A percentile compares a stretch with the other conserved stretches of the same genome.
These are phyloP conservation scores for Suillus paluster DNA, from an alignment of 768 basidiomycete genomes.

Conservation along the genomic window DNA sequence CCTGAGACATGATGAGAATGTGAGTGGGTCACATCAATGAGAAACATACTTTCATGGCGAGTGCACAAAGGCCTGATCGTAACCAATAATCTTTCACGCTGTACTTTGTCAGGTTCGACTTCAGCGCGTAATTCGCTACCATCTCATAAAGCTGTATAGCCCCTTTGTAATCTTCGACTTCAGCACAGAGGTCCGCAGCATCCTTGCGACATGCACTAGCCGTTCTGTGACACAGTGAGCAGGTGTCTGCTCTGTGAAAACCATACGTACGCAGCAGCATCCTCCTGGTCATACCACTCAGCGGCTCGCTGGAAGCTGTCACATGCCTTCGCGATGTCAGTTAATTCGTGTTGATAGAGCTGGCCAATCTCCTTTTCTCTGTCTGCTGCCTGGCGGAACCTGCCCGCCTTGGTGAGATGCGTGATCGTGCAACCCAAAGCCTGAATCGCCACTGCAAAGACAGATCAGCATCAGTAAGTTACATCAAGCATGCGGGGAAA, in stretches of 20 bases:
- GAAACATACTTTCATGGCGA: constrained; percentile 79
- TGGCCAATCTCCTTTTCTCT: constrained; percentile 97
- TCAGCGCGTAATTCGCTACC: constrained; percentile 84
- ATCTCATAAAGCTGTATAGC: constrained; percentile 91
- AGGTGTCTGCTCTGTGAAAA: background rate
- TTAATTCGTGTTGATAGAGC: constrained; percentile 83
- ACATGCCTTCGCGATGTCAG: constrained; percentile 84
- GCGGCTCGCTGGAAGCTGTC: constrained; percentile 91
- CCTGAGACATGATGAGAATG: constrained; percentile 51
- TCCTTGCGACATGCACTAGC: constrained; percentile 96
- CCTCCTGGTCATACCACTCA: constrained; percentile 98
- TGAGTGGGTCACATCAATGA: background rate
- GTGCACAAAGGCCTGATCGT: constrained; percentile 80
- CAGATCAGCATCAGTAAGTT: constrained; percentile 19
- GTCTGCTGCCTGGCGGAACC: constrained; percentile 97
- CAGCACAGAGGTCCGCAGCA: constrained; percentile 93
- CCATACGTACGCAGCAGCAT: constrained; percentile 87
- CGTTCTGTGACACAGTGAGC: constrained; percentile 56
- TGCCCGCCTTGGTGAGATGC: constrained; percentile 80
- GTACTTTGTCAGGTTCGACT: constrained; percentile 90
- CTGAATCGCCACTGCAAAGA: constrained; percentile 78
- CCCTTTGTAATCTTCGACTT: constrained; percentile 80
- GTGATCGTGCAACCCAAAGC: constrained; percentile 84
- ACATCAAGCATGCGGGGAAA: constrained; percentile 3
- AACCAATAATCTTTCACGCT: constrained; percentile 99